These are phyloP conservation scores for Podospora pseudopauciseta DNA, from an alignment of 495 filamentous ascomycete genomes.

Conservation along the genomic window DNA sequence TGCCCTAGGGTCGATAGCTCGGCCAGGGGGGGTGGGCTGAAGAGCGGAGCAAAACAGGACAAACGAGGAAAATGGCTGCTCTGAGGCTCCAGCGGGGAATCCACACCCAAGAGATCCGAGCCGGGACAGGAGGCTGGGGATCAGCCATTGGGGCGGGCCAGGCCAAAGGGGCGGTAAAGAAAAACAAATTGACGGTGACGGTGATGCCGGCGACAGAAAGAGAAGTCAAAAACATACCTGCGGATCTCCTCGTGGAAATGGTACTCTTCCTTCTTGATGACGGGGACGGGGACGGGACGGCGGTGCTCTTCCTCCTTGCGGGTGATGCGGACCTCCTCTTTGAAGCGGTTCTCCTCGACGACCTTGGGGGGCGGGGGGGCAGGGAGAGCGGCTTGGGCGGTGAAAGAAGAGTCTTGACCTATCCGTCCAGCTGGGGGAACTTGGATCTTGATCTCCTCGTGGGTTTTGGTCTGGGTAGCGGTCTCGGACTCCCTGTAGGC, in stretches of 20 bases:
- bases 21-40: conserved; percentile 7
- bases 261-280: conserved; percentile 39
- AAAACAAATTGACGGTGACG: not conserved
- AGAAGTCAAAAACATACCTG: conserved; percentile 13
- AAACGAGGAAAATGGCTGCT: conserved; percentile 1
- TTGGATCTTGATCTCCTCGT: conserved; percentile 84
- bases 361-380: conserved; percentile 36
- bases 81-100: not conserved
- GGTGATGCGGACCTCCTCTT: conserved; percentile 77
- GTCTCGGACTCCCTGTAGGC: conserved; percentile 91
- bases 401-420: conserved; percentile 71
- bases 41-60: conserved; percentile 20
- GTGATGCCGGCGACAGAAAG: conserved; percentile 11
- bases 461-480: conserved; percentile 62
- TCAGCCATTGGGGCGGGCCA: not conserved
- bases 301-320: conserved; percentile 64
- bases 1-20: conserved; percentile 14
- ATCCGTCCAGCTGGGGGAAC: conserved; percentile 90
- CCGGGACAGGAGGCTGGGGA: conserved; percentile 1
- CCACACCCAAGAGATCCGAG: not conserved
- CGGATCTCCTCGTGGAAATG: conserved; percentile 52
- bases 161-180: conserved; percentile 2
- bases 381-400: conserved; percentile 57
- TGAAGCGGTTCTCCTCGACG: conserved; percentile 59
- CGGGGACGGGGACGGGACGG: conserved; percentile 47